phyloP scores from a whole-genome alignment of 1,284 basidiomycete species.

The Sanghuangporus weigelae region DNA sequence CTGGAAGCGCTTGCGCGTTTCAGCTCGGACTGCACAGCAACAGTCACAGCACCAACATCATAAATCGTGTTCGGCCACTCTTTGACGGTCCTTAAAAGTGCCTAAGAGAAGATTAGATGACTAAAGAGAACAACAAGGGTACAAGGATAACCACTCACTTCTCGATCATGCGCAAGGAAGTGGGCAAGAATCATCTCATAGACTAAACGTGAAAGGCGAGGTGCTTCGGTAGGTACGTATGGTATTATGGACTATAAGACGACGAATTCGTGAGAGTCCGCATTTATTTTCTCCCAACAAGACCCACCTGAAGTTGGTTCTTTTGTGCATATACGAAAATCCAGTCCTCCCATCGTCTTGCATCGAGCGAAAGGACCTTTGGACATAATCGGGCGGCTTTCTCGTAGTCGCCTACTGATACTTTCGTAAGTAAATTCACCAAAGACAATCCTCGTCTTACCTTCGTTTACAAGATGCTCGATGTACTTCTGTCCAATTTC shows the following conservation, averaged over 20 bases:
- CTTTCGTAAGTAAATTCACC: not conserved
- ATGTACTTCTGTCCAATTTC: conserved; percentile 84
- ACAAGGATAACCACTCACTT: conserved; percentile 37
- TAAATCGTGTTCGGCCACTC: conserved; percentile 93
- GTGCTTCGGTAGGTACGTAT: conserved; percentile 78
- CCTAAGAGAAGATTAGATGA: conserved; percentile 34
- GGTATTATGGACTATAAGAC: conserved; percentile 75
- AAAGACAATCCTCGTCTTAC: conserved; percentile 34
- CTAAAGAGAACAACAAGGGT: not conserved
- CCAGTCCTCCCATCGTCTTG: conserved; percentile 90
- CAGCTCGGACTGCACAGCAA: conserved; percentile 82
- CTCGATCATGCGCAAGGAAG: conserved; percentile 74
- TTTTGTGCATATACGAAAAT: conserved; percentile 89
- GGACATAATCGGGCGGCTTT: conserved; percentile 86
- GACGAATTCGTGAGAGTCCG: not conserved
- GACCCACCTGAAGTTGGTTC: conserved; percentile 67
- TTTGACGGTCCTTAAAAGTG: conserved; percentile 73
- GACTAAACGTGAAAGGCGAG: conserved; percentile 77
- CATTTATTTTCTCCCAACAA: not conserved
- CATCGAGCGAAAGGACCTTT: conserved; percentile 79
- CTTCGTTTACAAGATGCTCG: conserved; percentile 71
- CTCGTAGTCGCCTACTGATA: conserved; percentile 58
- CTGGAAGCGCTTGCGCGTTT: conserved; percentile 58
- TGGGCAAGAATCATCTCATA: conserved; percentile 96
- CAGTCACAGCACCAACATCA: conserved; percentile 80